Percentiles rank a stretch among this genome's conserved stretches.
Evolutionary conservation across 352 stramenopile species (phyloP).

Genomic region (Phytopythium ostracodes): DNA sequence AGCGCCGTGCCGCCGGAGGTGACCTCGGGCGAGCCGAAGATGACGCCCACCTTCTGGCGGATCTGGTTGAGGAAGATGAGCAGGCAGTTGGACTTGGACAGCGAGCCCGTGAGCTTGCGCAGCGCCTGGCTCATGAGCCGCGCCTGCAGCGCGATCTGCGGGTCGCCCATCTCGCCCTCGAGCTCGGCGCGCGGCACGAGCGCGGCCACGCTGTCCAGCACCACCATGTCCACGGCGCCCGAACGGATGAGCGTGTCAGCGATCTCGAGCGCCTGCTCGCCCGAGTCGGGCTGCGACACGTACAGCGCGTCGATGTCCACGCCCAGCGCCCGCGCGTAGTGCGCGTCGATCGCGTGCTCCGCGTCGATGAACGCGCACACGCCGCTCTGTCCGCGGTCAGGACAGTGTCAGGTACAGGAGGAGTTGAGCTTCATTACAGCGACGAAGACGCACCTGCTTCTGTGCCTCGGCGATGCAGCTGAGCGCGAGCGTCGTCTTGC

Average conservation of each 20-base stretch:
- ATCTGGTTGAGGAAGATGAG: conserved; percentile 99
- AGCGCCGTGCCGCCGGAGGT: conserved; percentile 90
- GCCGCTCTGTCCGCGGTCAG: conserved; percentile 47
- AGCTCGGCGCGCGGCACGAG: conserved; percentile 96
- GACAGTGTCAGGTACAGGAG: background rate
- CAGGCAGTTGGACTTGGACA: conserved; percentile 94
- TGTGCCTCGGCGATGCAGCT: conserved; percentile 96
- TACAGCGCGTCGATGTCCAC: conserved; percentile 97
- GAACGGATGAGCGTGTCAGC: conserved; percentile 96
- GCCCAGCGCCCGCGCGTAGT: conserved; percentile 91
- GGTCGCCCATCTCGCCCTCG: conserved; percentile 93
- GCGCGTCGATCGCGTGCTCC: conserved; percentile 97
- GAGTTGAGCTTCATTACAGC: background rate
- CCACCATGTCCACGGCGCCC: conserved; percentile 95
- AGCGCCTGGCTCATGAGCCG: conserved; percentile 97
- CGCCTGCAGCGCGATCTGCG: conserved; percentile 97
- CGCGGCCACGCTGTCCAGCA: conserved; percentile 97
- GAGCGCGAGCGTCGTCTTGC: conserved; percentile 98
- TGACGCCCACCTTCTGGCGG: conserved; percentile 95
- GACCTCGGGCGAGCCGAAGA: conserved; percentile 97
- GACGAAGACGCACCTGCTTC: conserved; percentile 45
- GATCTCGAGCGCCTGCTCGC: conserved; percentile 98
- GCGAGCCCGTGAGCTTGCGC: conserved; percentile 95
- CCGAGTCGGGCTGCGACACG: conserved; percentile 96
- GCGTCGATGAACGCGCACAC: conserved; percentile 98